phyloP scores from a whole-genome alignment of 768 basidiomycete species.

The Psilocybe cubensis region DNA sequence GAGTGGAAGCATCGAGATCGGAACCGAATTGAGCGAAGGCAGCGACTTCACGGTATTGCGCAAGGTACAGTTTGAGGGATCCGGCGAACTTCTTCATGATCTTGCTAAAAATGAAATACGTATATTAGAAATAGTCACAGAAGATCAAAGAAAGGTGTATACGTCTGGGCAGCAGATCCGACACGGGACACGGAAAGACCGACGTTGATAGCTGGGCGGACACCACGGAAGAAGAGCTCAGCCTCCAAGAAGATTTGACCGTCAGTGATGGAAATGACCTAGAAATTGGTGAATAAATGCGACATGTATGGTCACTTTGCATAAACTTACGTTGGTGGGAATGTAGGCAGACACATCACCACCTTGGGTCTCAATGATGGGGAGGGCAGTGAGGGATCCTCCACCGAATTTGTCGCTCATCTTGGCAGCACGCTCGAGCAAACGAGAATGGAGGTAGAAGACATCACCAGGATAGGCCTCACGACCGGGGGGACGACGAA shows the following conservation, averaged over 20 bases:
- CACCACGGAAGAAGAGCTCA: conserved; percentile 99
- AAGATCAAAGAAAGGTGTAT: conserved; percentile 32
- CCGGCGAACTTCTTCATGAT: conserved; percentile 99
- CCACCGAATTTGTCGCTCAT: conserved; percentile 99
- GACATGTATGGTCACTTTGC: not conserved
- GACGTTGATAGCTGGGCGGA: conserved; percentile 99
- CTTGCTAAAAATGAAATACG: conserved; percentile 52
- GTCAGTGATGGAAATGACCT: conserved; percentile 99
- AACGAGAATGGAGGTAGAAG: conserved; percentile 99
- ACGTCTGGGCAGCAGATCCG: conserved; percentile 99
- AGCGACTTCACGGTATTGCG: conserved; percentile 99
- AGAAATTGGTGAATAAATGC: conserved; percentile 8
- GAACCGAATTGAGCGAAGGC: conserved; percentile 99
- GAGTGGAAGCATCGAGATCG: conserved; percentile 98
- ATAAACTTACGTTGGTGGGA: conserved; percentile 75
- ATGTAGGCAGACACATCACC: conserved; percentile 99
- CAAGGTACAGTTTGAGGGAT: conserved; percentile 99
- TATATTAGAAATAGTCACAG: not conserved
- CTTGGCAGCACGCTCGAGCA: conserved; percentile 99
- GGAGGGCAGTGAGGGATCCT: conserved; percentile 97
- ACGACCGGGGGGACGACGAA: conserved; percentile 99
- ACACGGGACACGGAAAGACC: conserved; percentile 99
- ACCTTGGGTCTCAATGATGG: conserved; percentile 99
- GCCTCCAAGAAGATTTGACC: conserved; percentile 99
- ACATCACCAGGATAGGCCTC: conserved; percentile 99